Evolutionary conservation across 371 early-diverging fungal genomes (phyloP), one percentile per base, ranked within the genome.

Genomic region (Mucor racemosus): DNA sequence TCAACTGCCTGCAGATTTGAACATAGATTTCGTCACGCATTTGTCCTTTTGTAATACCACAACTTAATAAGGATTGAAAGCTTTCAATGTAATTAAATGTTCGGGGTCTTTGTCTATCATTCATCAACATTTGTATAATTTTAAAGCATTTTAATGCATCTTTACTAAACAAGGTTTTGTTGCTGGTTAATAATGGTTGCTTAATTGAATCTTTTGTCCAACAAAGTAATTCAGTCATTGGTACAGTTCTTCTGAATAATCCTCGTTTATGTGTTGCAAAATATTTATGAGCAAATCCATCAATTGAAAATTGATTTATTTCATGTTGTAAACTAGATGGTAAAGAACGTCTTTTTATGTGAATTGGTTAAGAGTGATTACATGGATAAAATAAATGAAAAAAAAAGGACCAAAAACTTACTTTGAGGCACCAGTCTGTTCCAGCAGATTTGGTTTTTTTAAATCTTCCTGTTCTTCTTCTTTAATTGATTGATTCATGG

Each of bases 1-100:
- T 88, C 60, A 95, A 70, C 73, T 97, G 96, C 79, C 95, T 96
- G 82, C 94, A 94, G 39, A 97, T 71, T 82, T 97, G 97, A 19
- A 95, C 95, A 73, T 93, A 96, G 60, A 97, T 93, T 76, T 97
- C 99, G 73, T 97, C 97, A 34, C 97, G 87, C 72, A 98, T 81
- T 38, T 86, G 88, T 41, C 90, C 94, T 50, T 82, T 76, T 31
- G 77, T 74, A 13, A 96, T 89, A 7, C 96, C 97, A 57, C 78
- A 72, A 58, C 89, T 90, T 36, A 94, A 76, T 21, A 97, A 74
- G 63, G 85, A 78, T 68, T 94, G 94, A 36, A 92, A 89, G 57
- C 91, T 92, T 48, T 83, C 84, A n/a, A 71, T 72, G 10, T 67
- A 71, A 65, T 76, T 66, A 7, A 69, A 67, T 13, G 73, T 62